Percentiles rank a stretch among this genome's conserved stretches.
These are phyloP conservation scores for Sporothrix brunneoviolacea DNA, from an alignment of 2,329 filamentous ascomycete species.

Conservation along the genomic window DNA sequence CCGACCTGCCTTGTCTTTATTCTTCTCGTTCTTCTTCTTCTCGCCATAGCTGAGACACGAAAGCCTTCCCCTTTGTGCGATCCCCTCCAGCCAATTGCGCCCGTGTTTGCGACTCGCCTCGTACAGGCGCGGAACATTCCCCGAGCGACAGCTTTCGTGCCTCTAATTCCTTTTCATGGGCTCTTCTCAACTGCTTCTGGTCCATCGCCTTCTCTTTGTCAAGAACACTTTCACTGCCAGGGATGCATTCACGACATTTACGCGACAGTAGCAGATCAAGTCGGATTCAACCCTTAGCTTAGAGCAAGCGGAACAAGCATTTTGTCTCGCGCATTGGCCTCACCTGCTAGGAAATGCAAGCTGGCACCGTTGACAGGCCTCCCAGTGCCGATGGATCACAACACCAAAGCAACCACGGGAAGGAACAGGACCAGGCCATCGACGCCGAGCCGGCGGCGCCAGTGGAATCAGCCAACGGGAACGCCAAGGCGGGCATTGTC, in stretches of 20 bases:
- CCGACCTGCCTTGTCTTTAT: not conserved
- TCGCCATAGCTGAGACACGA: not conserved
- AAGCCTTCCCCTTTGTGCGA: conserved; percentile 2
- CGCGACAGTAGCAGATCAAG: not conserved
- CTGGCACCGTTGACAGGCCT: not conserved
- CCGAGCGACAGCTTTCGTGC: not conserved
- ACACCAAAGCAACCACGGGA: not conserved
- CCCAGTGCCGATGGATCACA: conserved; percentile 3
- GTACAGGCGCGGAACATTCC: conserved; percentile 4
- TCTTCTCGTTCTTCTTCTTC: not conserved
- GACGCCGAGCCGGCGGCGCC: not conserved
- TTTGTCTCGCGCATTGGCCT: too few species aligned
- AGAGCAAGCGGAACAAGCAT: too few species aligned
- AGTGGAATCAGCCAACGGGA: not conserved
- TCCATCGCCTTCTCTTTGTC: not conserved
- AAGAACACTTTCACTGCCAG: not conserved
- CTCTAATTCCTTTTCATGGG: too few species aligned
- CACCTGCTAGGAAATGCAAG: conserved; percentile 2
- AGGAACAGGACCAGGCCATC: not conserved
- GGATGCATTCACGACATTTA: conserved; percentile 4
- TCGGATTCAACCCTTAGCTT: too few species aligned
- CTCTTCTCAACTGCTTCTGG: not conserved
- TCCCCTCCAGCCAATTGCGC: conserved; percentile 2
- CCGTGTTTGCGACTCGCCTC: conserved; percentile 11
- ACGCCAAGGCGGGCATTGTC: too few species aligned